Evolutionary conservation across 2,329 filamentous ascomycete species (phyloP), one percentile per base, ranked within the genome.

Genomic region (Colletotrichum cuscutae): DNA sequence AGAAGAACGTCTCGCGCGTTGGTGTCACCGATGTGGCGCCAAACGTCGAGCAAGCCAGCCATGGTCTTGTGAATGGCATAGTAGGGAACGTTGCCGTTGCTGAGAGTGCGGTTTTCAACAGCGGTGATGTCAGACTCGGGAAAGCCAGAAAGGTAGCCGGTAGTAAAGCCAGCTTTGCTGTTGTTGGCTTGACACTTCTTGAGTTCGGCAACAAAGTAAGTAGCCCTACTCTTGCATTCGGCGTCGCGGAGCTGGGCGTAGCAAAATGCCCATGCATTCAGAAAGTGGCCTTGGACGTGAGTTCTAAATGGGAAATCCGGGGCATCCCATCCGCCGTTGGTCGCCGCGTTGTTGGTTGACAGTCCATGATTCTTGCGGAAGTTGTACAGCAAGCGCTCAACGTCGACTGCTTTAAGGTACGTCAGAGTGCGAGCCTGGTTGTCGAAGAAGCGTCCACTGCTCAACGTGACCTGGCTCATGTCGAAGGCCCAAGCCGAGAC

Each of bases 61-160:
- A 89, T 82, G 1, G 85, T 87, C 79, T 89, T 89, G 79, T 89
- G 87, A n/a, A 89, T 81, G 26, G 84, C 83, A 71, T 89, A 89
- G 77, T 88, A 89, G 0, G 86, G 86, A 0, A 89, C 87, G 59
- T 88, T 88, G 32, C 86, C 86, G 54, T 84, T 86, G 64, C 42
- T 81, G 13, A 88, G 78, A 0, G 80, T 86, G 1, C 86, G 78
- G 0, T 78, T 77, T 67, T 88, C 86, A 1, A 89, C 78, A 0
- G 79, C 80, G 1, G 74, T 77, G 56, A 89, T 85, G 15, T 89
- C 87, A 0, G 85, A 86, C 74, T 89, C 87, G 0, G 87, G 86
- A 37, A 88, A 89, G 2, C 86, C 87, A 4, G 84, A 86, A 0
- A 89, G 78, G 69, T 89, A 89, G 0, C 87, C 87, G 0, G 79